phyloP scores from a whole-genome alignment of 2,329 filamentous ascomycete genomes.

The Drechslerella dactyloides region DNA sequence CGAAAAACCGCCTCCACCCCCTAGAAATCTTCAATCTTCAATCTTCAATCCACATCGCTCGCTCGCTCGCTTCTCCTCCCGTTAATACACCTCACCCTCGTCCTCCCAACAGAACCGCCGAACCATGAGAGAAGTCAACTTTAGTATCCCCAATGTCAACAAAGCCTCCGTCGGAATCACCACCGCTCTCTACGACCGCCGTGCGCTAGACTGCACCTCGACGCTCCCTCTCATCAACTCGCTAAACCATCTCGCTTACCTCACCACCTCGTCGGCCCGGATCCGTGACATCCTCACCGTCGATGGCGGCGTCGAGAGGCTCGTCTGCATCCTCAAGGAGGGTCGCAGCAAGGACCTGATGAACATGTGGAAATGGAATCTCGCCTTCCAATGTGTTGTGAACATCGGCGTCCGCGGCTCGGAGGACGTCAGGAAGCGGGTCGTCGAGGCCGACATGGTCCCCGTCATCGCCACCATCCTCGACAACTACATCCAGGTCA shows the following conservation, averaged over 20 bases:
- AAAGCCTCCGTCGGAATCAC: constrained; percentile 99
- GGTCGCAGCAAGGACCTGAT: constrained; percentile 97
- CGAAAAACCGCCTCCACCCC: neutral
- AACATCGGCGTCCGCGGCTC: constrained; percentile 97
- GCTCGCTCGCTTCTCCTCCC: too few relatives aligned
- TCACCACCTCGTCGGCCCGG: constrained; percentile 95
- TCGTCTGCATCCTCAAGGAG: constrained; percentile 97
- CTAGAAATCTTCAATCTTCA: neutral
- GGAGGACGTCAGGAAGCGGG: constrained; percentile 88
- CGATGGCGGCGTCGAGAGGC: constrained; percentile 94
- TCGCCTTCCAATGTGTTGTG: constrained; percentile 98
- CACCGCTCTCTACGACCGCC: constrained; percentile 94
- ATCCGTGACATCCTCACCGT: constrained; percentile 98
- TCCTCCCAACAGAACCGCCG: constrained; percentile 2
- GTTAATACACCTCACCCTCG: neutral
- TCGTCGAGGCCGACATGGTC: constrained; percentile 98
- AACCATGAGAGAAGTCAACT: constrained; percentile 98
- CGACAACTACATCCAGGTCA: constrained; percentile 96
- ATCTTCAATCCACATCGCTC: constrained; percentile 7
- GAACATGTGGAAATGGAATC: constrained; percentile 99
- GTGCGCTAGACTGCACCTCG: constrained; percentile 96
- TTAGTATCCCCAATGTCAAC: constrained; percentile 98
- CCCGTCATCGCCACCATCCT: constrained; percentile 97
- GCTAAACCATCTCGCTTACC: constrained; percentile 96
- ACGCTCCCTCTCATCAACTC: constrained; percentile 98